Base-by-base conservation (phyloP, 495 filamentous ascomycete species). In the Chaetomidium leptoderma region DNA sequence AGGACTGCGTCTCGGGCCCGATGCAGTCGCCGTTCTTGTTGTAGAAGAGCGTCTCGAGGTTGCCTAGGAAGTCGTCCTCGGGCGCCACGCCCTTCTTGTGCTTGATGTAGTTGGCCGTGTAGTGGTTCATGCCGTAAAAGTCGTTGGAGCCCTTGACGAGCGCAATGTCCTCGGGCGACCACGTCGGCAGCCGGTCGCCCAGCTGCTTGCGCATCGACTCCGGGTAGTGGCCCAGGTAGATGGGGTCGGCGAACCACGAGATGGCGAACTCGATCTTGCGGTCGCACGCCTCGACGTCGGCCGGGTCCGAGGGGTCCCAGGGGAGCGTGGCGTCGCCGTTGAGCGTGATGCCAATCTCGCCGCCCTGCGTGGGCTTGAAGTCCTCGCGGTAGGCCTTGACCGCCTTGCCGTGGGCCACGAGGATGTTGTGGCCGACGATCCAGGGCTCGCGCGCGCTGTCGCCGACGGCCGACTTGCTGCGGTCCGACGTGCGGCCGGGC, bases 61-160 rank as follows among this genome's bases (percentile, higher is more conserved):
- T 86, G 43, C 88, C 88, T 4, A 81, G 76, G 73, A 84, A 83
- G 71, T 91, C 88, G 47, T 87, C 78, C 26, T 83, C 78, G 4
- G 87, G 69, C 30, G 75, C 68, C 37, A 77, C 73, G 11, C 75
- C 75, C 5, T 76, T 78, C 70, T 84, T 83, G 73, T 89, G 85
- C 67, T 83, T 84, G 74, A 91, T 85, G 75, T 86, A 91, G 78
- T 89, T 87, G 64, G 86, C 84, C 53, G 87, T 89, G 77, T 91
- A 90, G 76, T 89, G 86, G 77, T 90, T 90, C 86, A 90, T 89
- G 60, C 87, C 86, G 72, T 90, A 89, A 70, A 90, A 90, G 72
- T 90, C 86, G 67, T 89, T 90, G 68, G 83, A 87, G 39, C 86
- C 87, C 50, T 86, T 78, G 42, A 90, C 82, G 8, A 90, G 77